Percentiles rank a stretch among this genome's conserved stretches.
Evolutionary conservation across 2,329 filamentous ascomycete genomes (phyloP).

Genomic region (Arthrobotrys megalospora): DNA sequence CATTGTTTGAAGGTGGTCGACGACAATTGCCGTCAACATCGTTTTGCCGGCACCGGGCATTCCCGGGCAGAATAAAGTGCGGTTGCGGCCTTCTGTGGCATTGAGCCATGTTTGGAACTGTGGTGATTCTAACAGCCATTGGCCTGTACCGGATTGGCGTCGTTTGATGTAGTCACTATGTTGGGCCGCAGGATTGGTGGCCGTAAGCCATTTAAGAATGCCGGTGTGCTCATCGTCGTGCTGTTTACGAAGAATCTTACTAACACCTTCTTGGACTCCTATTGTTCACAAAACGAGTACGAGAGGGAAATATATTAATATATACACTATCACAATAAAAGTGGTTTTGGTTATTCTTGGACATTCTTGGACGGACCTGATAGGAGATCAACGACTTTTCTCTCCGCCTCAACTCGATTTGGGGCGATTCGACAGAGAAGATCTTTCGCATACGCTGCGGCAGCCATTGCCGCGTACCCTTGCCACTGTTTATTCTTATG

Average conservation of each 20-base stretch:
- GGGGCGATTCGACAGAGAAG: too few relatives aligned
- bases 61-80: conserved; percentile 9
- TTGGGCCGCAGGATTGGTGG: conserved; percentile 65
- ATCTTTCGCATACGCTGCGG: conserved; percentile 11
- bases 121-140: conserved; percentile 69
- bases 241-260: too few relatives aligned
- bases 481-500: conserved; percentile 24
- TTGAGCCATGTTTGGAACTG: conserved; percentile 67
- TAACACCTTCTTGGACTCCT: too few relatives aligned
- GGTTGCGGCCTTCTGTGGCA: neutral
- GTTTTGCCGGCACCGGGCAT: conserved; percentile 31
- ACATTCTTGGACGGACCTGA: too few relatives aligned
- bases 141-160: conserved; percentile 68
- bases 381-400: too few relatives aligned
- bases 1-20: neutral
- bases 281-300: too few relatives aligned
- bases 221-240: too few relatives aligned
- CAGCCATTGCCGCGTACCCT: neutral
- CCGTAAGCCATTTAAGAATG: conserved; percentile 68
- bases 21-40: neutral
- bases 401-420: too few relatives aligned
- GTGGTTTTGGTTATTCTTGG: too few relatives aligned
- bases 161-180: conserved; percentile 68
- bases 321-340: too few relatives aligned
- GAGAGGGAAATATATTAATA: too few relatives aligned